A percentile compares a stretch with the other conserved stretches of the same genome.
phyloP scores from a whole-genome alignment of 768 basidiomycete species.

The Agaricus subrufescens region DNA sequence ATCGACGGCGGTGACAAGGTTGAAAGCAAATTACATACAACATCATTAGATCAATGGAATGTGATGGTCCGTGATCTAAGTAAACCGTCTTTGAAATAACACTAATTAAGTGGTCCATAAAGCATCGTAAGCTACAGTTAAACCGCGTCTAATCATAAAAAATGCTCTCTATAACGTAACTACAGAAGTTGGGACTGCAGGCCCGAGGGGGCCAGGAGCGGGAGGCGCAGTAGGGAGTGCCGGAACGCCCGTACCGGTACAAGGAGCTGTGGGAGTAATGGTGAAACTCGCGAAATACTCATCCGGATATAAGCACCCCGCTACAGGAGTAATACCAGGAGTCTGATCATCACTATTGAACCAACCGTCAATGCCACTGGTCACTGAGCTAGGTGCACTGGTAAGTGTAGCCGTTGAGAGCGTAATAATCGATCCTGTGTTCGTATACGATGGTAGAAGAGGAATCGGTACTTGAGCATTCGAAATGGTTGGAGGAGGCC shows the following conservation, averaged over 20 bases:
- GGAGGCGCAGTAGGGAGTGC: neutral
- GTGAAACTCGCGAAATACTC: constrained; percentile 19
- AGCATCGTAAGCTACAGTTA: too few species aligned
- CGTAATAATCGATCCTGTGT: constrained; percentile 50
- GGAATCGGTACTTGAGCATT: constrained; percentile 33
- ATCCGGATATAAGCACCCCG: constrained; percentile 45
- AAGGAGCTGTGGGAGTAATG: constrained; percentile 20
- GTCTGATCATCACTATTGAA: constrained; percentile 33
- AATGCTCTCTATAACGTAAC: neutral
- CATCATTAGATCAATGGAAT: neutral
- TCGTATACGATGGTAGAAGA: constrained; percentile 52
- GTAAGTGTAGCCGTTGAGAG: constrained; percentile 30
- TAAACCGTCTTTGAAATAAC: too few species aligned
- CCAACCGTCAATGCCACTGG: constrained; percentile 43
- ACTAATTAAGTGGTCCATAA: too few species aligned
- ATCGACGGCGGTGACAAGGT: neutral
- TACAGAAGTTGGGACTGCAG: neutral
- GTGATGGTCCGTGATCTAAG: too few species aligned
- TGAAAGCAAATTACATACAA: neutral
- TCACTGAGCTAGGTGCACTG: constrained; percentile 27
- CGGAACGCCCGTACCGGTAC: constrained; percentile 15
- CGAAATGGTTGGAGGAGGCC: constrained; percentile 53
- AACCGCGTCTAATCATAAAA: too few species aligned
- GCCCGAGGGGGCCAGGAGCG: neutral
- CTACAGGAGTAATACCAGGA: constrained; percentile 30